A percentile compares a stretch with the other conserved stretches of the same genome.
Evolutionary conservation across 345 rosid genomes (phyloP).

Genomic region (Brassica carinata): DNA sequence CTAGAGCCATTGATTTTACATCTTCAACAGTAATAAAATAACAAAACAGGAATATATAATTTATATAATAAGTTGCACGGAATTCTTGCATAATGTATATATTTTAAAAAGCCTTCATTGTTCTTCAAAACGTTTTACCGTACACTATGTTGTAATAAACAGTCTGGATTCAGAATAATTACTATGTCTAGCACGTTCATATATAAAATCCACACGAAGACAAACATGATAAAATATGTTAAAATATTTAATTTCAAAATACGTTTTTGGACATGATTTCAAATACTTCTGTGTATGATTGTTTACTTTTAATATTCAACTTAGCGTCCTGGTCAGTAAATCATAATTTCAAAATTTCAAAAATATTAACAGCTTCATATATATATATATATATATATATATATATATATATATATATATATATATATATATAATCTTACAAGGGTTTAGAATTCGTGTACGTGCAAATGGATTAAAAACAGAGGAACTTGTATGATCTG

Average conservation of each 20-base stretch:
- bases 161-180: neutral
- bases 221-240: neutral
- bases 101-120: neutral
- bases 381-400: neutral
- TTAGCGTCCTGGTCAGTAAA: neutral
- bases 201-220: neutral
- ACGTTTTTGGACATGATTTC: neutral
- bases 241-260: neutral
- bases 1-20: neutral
- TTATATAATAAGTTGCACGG: neutral
- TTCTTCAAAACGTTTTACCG: neutral
- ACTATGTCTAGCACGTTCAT: neutral
- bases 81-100: neutral
- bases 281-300: neutral
- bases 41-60: neutral
- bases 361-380: neutral
- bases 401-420: neutral
- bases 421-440: neutral
- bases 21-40: neutral
- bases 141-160: neutral
- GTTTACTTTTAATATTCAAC: neutral
- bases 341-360: neutral
- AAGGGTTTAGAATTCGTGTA: constrained; percentile 5
- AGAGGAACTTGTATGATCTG: constrained; percentile 31
- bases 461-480: constrained; percentile 18